phyloP scores from a whole-genome alignment of 495 filamentous ascomycete species.

The Talaromyces borbonicus region DNA sequence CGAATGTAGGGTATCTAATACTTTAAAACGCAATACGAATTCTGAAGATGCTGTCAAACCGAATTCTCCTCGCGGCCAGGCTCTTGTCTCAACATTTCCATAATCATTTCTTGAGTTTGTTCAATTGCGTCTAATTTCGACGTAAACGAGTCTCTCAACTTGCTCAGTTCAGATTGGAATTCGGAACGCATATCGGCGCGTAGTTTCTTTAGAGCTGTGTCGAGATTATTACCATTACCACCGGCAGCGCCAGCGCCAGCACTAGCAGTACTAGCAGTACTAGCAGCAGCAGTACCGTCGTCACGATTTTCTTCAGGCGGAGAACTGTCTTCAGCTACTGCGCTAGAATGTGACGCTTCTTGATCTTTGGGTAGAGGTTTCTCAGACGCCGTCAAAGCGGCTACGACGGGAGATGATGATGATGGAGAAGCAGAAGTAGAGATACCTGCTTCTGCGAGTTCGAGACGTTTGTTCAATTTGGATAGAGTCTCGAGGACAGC shows the following conservation, averaged over 20 bases:
- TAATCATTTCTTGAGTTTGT: slow-evolving; percentile 35
- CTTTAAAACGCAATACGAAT: too few relatives aligned
- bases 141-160: slow-evolving; percentile 23
- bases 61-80: slow-evolving; percentile 12
- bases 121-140: slow-evolving; percentile 34
- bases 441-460: slow-evolving; percentile 12
- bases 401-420: background rate
- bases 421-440: too few relatives aligned
- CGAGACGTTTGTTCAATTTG: slow-evolving; percentile 31
- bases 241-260: too few relatives aligned
- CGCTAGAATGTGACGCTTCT: too few relatives aligned
- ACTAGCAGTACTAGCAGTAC: too few relatives aligned
- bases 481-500: slow-evolving; percentile 28
- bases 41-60: too few relatives aligned
- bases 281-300: too few relatives aligned
- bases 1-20: background rate
- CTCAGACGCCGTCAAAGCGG: background rate
- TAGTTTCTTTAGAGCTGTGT: slow-evolving; percentile 29
- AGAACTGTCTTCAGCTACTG: too few relatives aligned
- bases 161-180: slow-evolving; percentile 23
- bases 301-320: too few relatives aligned
- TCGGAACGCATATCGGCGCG: too few relatives aligned
- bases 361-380: too few relatives aligned
- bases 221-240: too few relatives aligned
- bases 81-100: slow-evolving; percentile 36